Conservation (phyloP, 164 flowering plant species). For the Magnolia kwangsiensis region DNA sequence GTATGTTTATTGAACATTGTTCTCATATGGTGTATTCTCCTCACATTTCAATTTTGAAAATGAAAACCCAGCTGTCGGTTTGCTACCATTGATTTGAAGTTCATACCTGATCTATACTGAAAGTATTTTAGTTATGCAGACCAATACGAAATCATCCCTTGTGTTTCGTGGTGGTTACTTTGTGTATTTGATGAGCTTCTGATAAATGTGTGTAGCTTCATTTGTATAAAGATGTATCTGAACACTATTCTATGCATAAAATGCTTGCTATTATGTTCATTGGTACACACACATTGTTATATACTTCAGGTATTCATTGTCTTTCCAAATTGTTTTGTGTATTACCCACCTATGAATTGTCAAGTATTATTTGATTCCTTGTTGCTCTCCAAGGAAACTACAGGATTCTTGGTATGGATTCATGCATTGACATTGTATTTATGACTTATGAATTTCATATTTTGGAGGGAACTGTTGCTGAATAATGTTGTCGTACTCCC, state of each 20-base stretch:
- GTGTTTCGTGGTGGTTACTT: not conserved
- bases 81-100: not conserved
- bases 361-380: not conserved
- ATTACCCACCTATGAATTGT: not conserved
- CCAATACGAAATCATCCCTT: not conserved
- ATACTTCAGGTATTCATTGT: not conserved
- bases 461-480: too few relatives aligned
- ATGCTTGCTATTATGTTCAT: not conserved
- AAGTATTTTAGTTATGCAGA: too few relatives aligned
- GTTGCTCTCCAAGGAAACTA: not conserved
- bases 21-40: not conserved
- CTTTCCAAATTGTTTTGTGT: not conserved
- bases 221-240: not conserved
- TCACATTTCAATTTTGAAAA: not conserved
- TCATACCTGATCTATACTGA: not conserved
- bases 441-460: too few relatives aligned
- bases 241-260: not conserved
- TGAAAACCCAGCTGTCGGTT: not conserved
- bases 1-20: not conserved
- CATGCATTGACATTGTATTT: not conserved
- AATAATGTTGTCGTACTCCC: too few relatives aligned
- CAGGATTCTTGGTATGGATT: not conserved
- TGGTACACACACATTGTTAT: not conserved
- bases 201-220: not conserved
- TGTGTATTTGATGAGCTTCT: not conserved